phyloP scores from a whole-genome alignment of 169 alveolate species.

The Plasmodium berghei region DNA sequence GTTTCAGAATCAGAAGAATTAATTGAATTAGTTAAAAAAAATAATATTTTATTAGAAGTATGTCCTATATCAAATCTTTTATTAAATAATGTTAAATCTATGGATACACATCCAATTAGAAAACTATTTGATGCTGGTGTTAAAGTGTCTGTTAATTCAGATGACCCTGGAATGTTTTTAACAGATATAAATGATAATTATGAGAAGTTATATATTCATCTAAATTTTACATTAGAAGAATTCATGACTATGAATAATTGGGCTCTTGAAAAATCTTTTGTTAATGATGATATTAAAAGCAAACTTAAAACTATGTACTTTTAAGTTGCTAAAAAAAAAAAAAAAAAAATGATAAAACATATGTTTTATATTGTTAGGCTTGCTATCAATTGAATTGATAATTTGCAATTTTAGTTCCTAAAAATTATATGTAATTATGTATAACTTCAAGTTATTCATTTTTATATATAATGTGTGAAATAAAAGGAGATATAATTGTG shows the following conservation, averaged over 20 bases:
- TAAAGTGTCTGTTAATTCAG: conserved; percentile 77
- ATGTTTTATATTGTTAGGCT: too few relatives aligned
- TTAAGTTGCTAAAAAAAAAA: not conserved
- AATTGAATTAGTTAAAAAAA: conserved; percentile 64
- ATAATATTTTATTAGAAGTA: conserved; percentile 72
- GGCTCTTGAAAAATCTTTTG: conserved; percentile 79
- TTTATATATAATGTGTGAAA: too few relatives aligned
- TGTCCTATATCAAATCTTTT: conserved; percentile 78
- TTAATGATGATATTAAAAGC: conserved; percentile 27
- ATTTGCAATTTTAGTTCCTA: too few relatives aligned
- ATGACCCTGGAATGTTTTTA: conserved; percentile 79
- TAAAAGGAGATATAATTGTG: too few relatives aligned
- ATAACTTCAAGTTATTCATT: too few relatives aligned
- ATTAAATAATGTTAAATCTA: conserved; percentile 65
- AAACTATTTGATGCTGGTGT: conserved; percentile 78
- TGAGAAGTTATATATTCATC: conserved; percentile 63
- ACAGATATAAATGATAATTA: conserved; percentile 74
- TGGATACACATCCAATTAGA: conserved; percentile 79
- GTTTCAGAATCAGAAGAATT: conserved; percentile 75
- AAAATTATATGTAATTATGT: too few relatives aligned
- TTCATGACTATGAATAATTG: conserved; percentile 78
- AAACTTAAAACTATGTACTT: conserved; percentile 58
- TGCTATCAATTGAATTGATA: too few relatives aligned
- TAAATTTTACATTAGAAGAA: conserved; percentile 74
- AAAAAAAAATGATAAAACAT: too few relatives aligned